These are phyloP conservation scores for Penicillium egyptiacum DNA, from an alignment of 495 filamentous ascomycete species.

Conservation along the genomic window DNA sequence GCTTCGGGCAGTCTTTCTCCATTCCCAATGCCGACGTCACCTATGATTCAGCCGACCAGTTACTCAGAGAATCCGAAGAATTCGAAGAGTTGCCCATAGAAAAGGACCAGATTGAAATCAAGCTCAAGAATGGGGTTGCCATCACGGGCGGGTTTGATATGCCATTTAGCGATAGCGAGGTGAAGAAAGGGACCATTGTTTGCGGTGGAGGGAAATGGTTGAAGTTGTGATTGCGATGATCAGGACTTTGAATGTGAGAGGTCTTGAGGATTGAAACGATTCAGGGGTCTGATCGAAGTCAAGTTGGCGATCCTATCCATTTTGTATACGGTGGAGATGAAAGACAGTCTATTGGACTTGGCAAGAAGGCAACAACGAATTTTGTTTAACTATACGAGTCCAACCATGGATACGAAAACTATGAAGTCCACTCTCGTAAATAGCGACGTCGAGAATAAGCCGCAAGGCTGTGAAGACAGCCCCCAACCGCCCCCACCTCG, in stretches of 20 bases:
- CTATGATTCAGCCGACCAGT: constrained; percentile 10
- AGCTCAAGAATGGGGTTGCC: constrained; percentile 9
- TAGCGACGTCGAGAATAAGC: constrained; percentile 2
- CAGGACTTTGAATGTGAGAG: neutral
- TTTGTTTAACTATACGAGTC: neutral
- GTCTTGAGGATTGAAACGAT: neutral
- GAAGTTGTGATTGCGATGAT: constrained; percentile 1
- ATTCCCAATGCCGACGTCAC: constrained; percentile 9
- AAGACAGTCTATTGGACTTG: neutral
- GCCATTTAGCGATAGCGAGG: constrained; percentile 11
- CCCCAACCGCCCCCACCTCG: constrained; percentile 1
- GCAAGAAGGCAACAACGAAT: neutral
- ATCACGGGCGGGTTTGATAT: constrained; percentile 13
- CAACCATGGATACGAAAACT: neutral
- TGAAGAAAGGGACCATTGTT: constrained; percentile 7
- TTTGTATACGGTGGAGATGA: neutral
- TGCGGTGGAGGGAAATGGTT: constrained; percentile 10
- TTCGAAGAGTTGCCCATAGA: constrained; percentile 11
- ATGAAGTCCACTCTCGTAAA: neutral
- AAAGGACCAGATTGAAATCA: constrained; percentile 12
- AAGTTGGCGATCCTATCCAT: neutral
- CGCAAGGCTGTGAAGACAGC: constrained; percentile 8
- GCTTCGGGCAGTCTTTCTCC: constrained; percentile 9
- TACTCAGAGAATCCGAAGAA: constrained; percentile 1
- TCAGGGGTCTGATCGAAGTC: neutral